Evolutionary conservation across 805 yeast species (phyloP), one percentile per base, ranked within the genome.

Genomic region (Myxozyma vanderwaltii): DNA sequence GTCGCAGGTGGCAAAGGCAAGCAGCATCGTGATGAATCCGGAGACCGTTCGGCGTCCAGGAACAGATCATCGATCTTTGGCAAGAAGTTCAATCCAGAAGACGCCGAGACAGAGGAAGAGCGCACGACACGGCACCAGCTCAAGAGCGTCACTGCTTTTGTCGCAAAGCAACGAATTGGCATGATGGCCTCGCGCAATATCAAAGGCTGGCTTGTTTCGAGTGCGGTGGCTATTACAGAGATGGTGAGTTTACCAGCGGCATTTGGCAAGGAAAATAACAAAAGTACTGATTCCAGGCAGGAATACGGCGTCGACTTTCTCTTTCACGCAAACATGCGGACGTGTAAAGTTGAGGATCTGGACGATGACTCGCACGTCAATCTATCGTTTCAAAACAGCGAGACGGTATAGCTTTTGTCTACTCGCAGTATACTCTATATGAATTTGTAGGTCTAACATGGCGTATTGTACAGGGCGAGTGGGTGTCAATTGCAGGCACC

Each of bases 241-340:
- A 24, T 58, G 45, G 63, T 56, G 27, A n/a, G 51, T 27, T n/a
- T n/a, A n/a, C n/a, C n/a, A n/a, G n/a, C n/a, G n/a, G n/a, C n/a
- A n/a, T n/a, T n/a, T n/a, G n/a, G n/a, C n/a, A n/a, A n/a, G n/a
- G n/a, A n/a, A n/a, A n/a, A n/a, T n/a, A n/a, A n/a, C n/a, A n/a
- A n/a, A n/a, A n/a, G n/a, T 4, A 6, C 12, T 17, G 29, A 33
- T 27, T 4, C 7, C 4, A 4, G 10, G 31, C 21, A 56, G 60
- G 62, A 58, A 33, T 44, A 59, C 21, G 63, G 63, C 35, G 41
- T 59, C n/a, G 63, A 61, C 33, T 58, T 61, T 51, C 44, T 56
- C 13, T 61, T 61, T 29, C 64, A 61, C 31, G 49, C 64, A 6
- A 61, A 57, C 27, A 43, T 54, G 23, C 46, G 59, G 6, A 61